A percentile compares a stretch with the other conserved stretches of the same genome.
Conservation (phyloP, 1,139 yeast species). For the Sugiyamaella castrensis region DNA sequence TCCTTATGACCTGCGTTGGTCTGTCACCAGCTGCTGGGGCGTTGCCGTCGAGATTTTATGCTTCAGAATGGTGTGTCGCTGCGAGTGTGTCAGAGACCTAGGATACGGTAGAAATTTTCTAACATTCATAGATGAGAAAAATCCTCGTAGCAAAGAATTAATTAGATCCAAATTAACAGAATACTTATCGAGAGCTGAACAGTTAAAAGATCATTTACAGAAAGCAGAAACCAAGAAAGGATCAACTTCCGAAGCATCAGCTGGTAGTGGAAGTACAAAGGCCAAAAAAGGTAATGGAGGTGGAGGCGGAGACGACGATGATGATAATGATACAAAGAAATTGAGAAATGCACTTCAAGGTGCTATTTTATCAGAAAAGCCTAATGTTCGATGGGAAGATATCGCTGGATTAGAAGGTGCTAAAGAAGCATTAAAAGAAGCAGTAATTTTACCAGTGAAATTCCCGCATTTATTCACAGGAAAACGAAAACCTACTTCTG, state of each 20-base stretch:
- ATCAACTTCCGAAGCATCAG: conserved; percentile 46
- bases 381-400: conserved; percentile 92
- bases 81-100: too few species aligned
- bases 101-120: too few species aligned
- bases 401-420: conserved; percentile 95
- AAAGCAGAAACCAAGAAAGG: conserved; percentile 47
- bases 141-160: conserved; percentile 81
- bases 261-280: conserved; percentile 58
- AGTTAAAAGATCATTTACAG: conserved; percentile 84
- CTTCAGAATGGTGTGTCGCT: too few species aligned
- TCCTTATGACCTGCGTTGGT: too few species aligned
- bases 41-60: too few species aligned
- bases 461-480: conserved; percentile 95
- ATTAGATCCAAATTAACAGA: conserved; percentile 88
- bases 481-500: conserved; percentile 95
- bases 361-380: conserved; percentile 87
- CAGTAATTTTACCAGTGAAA: conserved; percentile 90
- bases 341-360: conserved; percentile 89
- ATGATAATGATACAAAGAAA: conserved; percentile 82
- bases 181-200: conserved; percentile 90
- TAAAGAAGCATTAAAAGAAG: conserved; percentile 94
- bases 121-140: conserved; percentile 66
- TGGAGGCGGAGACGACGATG: conserved; percentile 55
- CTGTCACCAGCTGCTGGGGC: too few species aligned
- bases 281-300: conserved; percentile 44